Evolutionary conservation across 352 stramenopile genomes (phyloP).

Genomic region (Nothophytophthora sp.): DNA sequence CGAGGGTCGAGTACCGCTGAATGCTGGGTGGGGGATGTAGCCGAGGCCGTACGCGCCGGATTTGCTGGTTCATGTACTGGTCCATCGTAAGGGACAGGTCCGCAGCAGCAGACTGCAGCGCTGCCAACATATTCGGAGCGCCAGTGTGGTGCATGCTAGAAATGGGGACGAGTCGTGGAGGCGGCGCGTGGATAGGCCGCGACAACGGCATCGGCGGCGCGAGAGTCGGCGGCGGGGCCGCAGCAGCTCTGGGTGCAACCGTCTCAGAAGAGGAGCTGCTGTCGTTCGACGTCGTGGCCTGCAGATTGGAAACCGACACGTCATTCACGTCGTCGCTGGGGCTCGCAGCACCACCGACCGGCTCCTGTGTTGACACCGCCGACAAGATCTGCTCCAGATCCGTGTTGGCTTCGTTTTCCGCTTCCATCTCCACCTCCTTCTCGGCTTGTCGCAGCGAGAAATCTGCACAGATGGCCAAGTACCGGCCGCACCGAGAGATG

Average conservation of each 20-base stretch:
- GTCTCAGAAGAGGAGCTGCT: slow-evolving; percentile 33
- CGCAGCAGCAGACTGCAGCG: slow-evolving; percentile 58
- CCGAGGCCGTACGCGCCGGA: slow-evolving; percentile 73
- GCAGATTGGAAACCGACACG: slow-evolving; percentile 43
- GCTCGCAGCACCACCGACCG: slow-evolving; percentile 44
- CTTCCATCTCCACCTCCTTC: slow-evolving; percentile 81
- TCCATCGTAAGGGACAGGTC: slow-evolving; percentile 75
- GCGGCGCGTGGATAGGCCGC: slow-evolving; percentile 33
- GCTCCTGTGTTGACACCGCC: slow-evolving; percentile 58
- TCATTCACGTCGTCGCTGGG: slow-evolving; percentile 70
- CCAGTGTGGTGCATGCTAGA: slow-evolving; percentile 27
- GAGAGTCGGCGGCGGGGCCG: slow-evolving; percentile 5
- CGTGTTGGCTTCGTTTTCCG: slow-evolving; percentile 66
- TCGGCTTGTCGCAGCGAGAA: slow-evolving; percentile 92
- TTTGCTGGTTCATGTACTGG: slow-evolving; percentile 83
- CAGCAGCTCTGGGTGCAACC: slow-evolving; percentile 8
- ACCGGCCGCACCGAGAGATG: slow-evolving; percentile 93
- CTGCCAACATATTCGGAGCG: slow-evolving; percentile 58
- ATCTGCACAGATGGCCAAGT: slow-evolving; percentile 95
- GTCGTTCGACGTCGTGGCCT: slow-evolving; percentile 35
- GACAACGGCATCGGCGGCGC: slow-evolving; percentile 30
- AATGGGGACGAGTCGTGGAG: slow-evolving; percentile 38
- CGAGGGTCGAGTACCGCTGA: slow-evolving; percentile 36
- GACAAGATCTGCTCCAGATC: slow-evolving; percentile 79
- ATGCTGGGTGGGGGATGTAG: slow-evolving; percentile 46